Evolutionary conservation across 73 alveolate species (phyloP), one percentile per base, ranked within the genome.

Genomic region (Paraurostyla sp.): DNA sequence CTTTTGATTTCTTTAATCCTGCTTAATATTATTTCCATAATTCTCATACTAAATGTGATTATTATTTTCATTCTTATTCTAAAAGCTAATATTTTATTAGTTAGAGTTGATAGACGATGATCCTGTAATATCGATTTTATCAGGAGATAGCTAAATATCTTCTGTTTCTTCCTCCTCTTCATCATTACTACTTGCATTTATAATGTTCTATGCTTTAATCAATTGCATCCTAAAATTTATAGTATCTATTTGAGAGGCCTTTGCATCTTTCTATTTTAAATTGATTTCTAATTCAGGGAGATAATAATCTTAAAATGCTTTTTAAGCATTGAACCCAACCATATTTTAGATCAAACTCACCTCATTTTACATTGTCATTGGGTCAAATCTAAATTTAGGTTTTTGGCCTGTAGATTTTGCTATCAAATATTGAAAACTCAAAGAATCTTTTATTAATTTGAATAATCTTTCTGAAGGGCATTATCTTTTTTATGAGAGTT

Each of bases 391-490:
- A 9, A 75, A 1, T 6, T n/a, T 18, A 33, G 60, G n/a, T 20
- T 23, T 20, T 7, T 68, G 30, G 6, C 22, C 22, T 25, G 22
- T 42, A 2, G 42, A 50, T 50, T 69, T 69, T 40, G 84, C 60
- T 27, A 69, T 36, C 35, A 43, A 29, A 22, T 32, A 46, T 36
- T 75, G 50, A 50, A 4, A 75, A 29, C 0, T 3, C 20, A 75
- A 25, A 43, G 87, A 75, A 30, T 75, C 87, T 57, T 75, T 75
- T 18, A 75, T 35, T 29, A 75, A 20, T 46, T 75, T 75, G 48
- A 46, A 49, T 18, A 75, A 11, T 22, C 87, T 13, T 49, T 46
- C 36, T n/a, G 41, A 23, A 11, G 41, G 45, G 11, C 54, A 2
- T 33, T 7, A 16, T 46, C 43, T 75, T 46, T 45, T 41, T 22